A percentile compares a stretch with the other conserved stretches of the same genome.
Conservation (phyloP, 192 early-diverging fungal species). For the Mortierella claussenii region DNA sequence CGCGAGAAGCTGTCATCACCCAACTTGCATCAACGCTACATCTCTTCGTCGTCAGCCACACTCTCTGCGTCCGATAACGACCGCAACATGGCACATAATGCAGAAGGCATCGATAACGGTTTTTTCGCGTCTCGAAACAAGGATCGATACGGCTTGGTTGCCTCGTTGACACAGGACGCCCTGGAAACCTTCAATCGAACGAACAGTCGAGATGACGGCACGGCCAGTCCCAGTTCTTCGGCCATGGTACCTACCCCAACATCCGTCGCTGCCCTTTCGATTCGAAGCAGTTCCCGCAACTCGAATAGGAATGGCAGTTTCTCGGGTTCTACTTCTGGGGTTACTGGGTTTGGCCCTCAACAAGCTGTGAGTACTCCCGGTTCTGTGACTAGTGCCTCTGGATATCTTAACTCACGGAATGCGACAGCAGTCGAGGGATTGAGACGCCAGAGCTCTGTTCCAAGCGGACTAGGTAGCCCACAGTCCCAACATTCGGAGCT, state of each 20-base stretch:
- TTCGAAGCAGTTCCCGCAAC: constrained; percentile 31
- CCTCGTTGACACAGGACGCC: constrained; percentile 29
- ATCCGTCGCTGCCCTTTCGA: constrained; percentile 32
- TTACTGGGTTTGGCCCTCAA: not conserved
- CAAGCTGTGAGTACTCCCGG: constrained; percentile 17
- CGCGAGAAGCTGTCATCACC: constrained; percentile 12
- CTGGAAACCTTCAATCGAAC: constrained; percentile 27
- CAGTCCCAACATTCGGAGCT: not conserved
- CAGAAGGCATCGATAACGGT: not conserved
- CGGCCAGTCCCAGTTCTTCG: not conserved
- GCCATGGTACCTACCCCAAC: constrained; percentile 19
- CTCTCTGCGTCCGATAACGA: not conserved
- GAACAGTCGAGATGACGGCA: not conserved
- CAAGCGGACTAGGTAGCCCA: constrained; percentile 7
- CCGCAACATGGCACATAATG: not conserved
- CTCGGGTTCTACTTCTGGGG: not conserved
- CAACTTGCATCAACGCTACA: constrained; percentile 4
- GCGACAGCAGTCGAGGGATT: not conserved
- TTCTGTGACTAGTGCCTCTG: constrained; percentile 3
- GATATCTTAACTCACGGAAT: constrained; percentile 1
- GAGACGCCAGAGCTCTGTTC: constrained; percentile 10
- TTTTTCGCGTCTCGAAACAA: not conserved
- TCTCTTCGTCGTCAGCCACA: not conserved
- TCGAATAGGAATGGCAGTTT: constrained; percentile 15
- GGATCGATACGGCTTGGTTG: constrained; percentile 8